These are phyloP conservation scores for Neoboletus magnificus DNA, from an alignment of 768 basidiomycete species.

Conservation along the genomic window DNA sequence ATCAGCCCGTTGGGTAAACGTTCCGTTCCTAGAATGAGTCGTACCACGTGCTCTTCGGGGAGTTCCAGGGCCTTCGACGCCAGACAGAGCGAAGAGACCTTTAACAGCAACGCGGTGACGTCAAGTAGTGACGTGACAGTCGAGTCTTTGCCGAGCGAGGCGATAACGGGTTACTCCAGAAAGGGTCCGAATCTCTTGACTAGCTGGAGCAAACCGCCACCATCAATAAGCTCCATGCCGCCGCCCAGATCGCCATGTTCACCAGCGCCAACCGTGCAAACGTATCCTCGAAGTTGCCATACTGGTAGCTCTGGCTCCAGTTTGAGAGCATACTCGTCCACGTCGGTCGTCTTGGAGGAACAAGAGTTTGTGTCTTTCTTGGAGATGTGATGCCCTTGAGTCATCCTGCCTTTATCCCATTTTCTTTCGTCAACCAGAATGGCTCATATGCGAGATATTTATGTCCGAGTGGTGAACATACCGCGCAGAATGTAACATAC, in stretches of 20 bases:
- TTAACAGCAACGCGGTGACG: neutral
- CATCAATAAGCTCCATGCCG: neutral
- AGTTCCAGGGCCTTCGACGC: neutral
- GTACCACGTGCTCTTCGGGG: constrained; percentile 12
- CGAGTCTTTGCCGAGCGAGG: neutral
- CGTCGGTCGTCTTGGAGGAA: constrained; percentile 10
- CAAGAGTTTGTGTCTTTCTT: constrained; percentile 27
- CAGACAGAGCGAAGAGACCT: neutral
- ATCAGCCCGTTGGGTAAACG: neutral
- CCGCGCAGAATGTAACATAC: neutral
- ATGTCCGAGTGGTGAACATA: neutral
- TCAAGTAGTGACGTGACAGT: constrained; percentile 1
- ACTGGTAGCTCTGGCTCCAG: neutral
- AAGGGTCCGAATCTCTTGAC: neutral
- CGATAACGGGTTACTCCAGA: neutral
- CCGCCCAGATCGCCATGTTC: neutral
- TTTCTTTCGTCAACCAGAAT: neutral
- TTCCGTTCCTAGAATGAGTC: constrained; percentile 6
- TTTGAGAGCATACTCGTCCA: neutral
- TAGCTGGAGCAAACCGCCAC: neutral
- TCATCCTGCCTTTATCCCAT: neutral
- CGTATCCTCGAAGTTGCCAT: neutral
- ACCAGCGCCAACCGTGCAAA: neutral
- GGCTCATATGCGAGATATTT: neutral
- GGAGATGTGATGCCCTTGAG: constrained; percentile 12